Conservation (phyloP, 2,329 filamentous ascomycete genomes). For the Cytospora leucostoma region DNA sequence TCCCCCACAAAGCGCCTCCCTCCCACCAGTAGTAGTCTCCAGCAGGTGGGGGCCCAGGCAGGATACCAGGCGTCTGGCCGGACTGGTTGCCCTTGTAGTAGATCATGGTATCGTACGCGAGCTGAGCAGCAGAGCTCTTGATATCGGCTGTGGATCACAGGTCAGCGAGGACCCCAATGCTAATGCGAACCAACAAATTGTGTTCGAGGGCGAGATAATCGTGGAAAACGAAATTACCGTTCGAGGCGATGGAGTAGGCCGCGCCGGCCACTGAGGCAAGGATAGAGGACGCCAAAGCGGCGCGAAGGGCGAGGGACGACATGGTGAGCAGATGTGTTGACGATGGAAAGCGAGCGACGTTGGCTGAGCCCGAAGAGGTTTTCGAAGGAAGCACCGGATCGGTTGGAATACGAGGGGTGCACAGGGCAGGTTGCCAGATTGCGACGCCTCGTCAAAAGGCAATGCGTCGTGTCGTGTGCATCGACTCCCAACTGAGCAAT, state of each 20-base stretch:
- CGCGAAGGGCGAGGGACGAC: slow-evolving; percentile 16
- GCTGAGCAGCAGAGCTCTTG: slow-evolving; percentile 45
- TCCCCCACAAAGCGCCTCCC: slow-evolving; percentile 67
- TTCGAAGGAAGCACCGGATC: background rate
- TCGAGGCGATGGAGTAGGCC: slow-evolving; percentile 22
- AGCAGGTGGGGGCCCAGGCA: slow-evolving; percentile 55
- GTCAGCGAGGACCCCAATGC: slow-evolving; percentile 16
- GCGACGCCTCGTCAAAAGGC: background rate
- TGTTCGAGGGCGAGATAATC: background rate
- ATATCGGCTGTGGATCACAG: slow-evolving; percentile 44
- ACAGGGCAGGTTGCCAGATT: background rate
- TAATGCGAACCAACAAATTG: slow-evolving; percentile 4
- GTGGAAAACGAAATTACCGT: slow-evolving; percentile 13
- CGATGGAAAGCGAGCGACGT: slow-evolving; percentile 19
- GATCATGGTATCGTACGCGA: slow-evolving; percentile 53
- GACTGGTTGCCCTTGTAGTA: slow-evolving; percentile 53
- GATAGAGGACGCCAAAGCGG: slow-evolving; percentile 20
- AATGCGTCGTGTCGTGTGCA: background rate
- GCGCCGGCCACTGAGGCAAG: slow-evolving; percentile 19
- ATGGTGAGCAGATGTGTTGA: slow-evolving; percentile 7
- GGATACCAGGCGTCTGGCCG: slow-evolving; percentile 53
- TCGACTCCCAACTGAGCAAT: background rate
- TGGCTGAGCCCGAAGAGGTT: background rate
- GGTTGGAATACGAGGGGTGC: slow-evolving; percentile 6
- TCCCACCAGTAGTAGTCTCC: slow-evolving; percentile 76